phyloP scores from a whole-genome alignment of 768 basidiomycete genomes.

The Crassisporium funariophilum region DNA sequence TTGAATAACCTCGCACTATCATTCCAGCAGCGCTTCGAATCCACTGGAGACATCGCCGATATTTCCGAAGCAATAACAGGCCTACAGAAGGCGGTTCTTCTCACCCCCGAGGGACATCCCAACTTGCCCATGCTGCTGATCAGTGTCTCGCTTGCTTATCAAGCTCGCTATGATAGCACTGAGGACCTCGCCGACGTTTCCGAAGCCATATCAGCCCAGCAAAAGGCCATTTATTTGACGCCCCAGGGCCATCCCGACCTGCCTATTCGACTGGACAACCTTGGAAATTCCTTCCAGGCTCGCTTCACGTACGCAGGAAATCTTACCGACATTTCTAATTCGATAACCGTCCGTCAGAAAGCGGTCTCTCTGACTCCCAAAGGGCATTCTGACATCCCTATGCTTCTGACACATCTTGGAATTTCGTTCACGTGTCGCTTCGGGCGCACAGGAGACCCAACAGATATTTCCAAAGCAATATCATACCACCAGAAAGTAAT shows the following conservation, averaged over 20 bases:
- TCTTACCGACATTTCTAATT: neutral
- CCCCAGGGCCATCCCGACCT: conserved; percentile 4
- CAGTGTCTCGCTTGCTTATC: neutral
- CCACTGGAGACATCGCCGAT: neutral
- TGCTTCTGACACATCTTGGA: conserved; percentile 2
- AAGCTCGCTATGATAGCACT: neutral
- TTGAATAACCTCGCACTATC: neutral
- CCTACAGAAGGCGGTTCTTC: neutral
- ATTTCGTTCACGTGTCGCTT: conserved; percentile 20
- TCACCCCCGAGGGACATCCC: conserved; percentile 3
- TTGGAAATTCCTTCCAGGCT: conserved; percentile 4
- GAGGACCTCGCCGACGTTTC: conserved; percentile 4
- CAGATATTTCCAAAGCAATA: conserved; percentile 17
- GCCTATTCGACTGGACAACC: conserved; percentile 3
- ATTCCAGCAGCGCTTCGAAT: neutral
- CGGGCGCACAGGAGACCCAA: conserved; percentile 3
- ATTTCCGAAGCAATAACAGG: conserved; percentile 9
- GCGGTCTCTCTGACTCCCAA: neutral
- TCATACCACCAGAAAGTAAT: conserved; percentile 11
- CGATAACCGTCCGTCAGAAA: neutral
- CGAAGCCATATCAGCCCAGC: conserved; percentile 5
- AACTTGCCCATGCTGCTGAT: neutral
- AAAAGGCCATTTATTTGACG: neutral
- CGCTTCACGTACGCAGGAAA: conserved; percentile 1
- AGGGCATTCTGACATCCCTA: neutral